These are phyloP conservation scores for Tylopilus subfusipes DNA, from an alignment of 768 basidiomycete species.

Conservation along the genomic window DNA sequence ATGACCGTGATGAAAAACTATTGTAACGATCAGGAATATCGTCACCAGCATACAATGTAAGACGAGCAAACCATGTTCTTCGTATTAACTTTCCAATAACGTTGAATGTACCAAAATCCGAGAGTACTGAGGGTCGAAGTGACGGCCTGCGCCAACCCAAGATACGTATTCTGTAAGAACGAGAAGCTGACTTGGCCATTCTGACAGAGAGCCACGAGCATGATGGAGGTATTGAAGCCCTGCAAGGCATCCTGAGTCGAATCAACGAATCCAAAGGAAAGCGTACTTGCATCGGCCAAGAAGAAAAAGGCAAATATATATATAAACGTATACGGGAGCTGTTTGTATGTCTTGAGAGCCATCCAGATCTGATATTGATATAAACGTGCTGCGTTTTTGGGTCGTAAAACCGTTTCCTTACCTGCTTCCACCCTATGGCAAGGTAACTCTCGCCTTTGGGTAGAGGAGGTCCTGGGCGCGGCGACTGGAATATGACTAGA, in stretches of 20 bases:
- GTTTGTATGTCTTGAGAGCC: conserved; percentile 69
- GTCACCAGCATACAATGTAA: not conserved
- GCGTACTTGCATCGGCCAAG: conserved; percentile 63
- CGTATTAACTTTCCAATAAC: conserved; percentile 71
- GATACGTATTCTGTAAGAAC: conserved; percentile 77
- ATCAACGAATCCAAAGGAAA: not conserved
- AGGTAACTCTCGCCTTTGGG: conserved; percentile 75
- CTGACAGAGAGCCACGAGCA: conserved; percentile 71
- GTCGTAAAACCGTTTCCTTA: conserved; percentile 17
- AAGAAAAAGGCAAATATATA: conserved; percentile 77
- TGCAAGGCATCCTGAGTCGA: conserved; percentile 25
- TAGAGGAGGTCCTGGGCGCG: conserved; percentile 73
- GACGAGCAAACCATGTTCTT: conserved; percentile 65
- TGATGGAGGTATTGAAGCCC: conserved; percentile 80
- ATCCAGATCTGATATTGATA: conserved; percentile 59
- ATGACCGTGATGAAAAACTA: conserved; percentile 78
- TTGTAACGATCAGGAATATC: not conserved
- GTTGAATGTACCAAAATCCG: conserved; percentile 82
- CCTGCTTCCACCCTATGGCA: conserved; percentile 86
- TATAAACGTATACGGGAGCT: conserved; percentile 76
- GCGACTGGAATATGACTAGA: conserved; percentile 78
- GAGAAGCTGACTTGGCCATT: conserved; percentile 80
- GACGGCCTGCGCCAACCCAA: conserved; percentile 71
- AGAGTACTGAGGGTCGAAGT: conserved; percentile 71
- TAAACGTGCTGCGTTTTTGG: not conserved